phyloP scores from a whole-genome alignment of 2,329 filamentous ascomycete species.

The Fusarium sp. region DNA sequence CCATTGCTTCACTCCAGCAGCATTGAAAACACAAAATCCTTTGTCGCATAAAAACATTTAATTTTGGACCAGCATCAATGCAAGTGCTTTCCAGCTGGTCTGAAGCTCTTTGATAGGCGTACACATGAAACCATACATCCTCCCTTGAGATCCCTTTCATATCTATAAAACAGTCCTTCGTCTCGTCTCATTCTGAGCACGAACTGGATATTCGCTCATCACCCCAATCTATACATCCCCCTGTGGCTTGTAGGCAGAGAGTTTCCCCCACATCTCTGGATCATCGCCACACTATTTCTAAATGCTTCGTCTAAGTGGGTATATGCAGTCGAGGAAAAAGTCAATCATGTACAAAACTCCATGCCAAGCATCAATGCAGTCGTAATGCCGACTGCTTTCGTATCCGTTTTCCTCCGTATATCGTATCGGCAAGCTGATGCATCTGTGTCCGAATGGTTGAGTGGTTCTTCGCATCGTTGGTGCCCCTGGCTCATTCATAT shows the following conservation, averaged over 20 bases:
- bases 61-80: slow-evolving; percentile 8
- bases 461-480: slow-evolving; percentile 8
- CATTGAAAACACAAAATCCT: slow-evolving; percentile 2
- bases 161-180: slow-evolving; percentile 25
- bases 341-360: slow-evolving; percentile 43
- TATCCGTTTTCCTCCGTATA: slow-evolving; percentile 33
- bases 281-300: slow-evolving; percentile 31
- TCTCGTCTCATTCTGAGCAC: slow-evolving; percentile 24
- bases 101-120: slow-evolving; percentile 7
- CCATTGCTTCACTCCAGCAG: slow-evolving; percentile 15
- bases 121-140: slow-evolving; percentile 37
- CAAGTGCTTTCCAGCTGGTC: not conserved
- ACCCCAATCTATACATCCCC: slow-evolving; percentile 14
- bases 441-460: slow-evolving; percentile 16
- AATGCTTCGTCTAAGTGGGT: slow-evolving; percentile 45
- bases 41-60: slow-evolving; percentile 13
- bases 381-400: slow-evolving; percentile 13
- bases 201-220: not conserved
- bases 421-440: slow-evolving; percentile 29
- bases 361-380: slow-evolving; percentile 28
- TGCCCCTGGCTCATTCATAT: slow-evolving; percentile 6
- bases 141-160: slow-evolving; percentile 18
- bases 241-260: slow-evolving; percentile 5
- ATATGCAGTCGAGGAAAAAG: slow-evolving; percentile 39
- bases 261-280: slow-evolving; percentile 8